Evolutionary conservation across 2,329 filamentous ascomycete species (phyloP).

Genomic region (Cadophora sp.): DNA sequence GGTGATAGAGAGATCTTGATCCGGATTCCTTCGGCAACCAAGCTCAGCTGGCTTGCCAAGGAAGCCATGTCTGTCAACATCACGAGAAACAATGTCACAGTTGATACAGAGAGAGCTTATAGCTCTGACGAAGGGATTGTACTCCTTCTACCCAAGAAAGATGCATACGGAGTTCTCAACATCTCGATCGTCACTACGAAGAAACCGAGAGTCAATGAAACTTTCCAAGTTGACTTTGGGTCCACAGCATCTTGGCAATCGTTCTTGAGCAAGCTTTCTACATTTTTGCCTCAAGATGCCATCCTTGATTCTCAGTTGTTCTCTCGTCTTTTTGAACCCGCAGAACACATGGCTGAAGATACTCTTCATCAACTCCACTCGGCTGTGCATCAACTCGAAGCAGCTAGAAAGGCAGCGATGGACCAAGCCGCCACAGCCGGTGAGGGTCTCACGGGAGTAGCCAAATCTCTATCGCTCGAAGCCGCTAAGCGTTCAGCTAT

Average conservation of each 20-base stretch:
- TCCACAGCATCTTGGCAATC: conserved; percentile 36
- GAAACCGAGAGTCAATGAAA: conserved; percentile 66
- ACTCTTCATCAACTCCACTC: conserved; percentile 32
- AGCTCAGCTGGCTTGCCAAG: conserved; percentile 60
- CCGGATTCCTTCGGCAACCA: conserved; percentile 57
- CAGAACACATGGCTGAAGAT: conserved; percentile 36
- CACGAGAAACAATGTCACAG: conserved; percentile 53
- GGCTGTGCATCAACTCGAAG: conserved; percentile 33
- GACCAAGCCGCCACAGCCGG: conserved; percentile 34
- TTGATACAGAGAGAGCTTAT: conserved; percentile 54
- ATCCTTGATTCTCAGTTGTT: conserved; percentile 30
- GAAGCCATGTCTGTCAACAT: conserved; percentile 63
- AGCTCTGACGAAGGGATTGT: conserved; percentile 44
- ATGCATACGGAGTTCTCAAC: conserved; percentile 64
- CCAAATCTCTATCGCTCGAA: conserved; percentile 38
- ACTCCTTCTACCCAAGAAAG: conserved; percentile 56
- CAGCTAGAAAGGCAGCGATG: conserved; percentile 33
- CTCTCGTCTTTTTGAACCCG: conserved; percentile 30
- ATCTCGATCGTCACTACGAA: conserved; percentile 64
- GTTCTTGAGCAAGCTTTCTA: conserved; percentile 36
- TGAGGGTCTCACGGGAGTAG: conserved; percentile 32
- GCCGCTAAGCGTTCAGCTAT: conserved; percentile 40
- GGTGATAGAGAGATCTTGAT: conserved; percentile 60
- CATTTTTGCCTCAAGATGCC: conserved; percentile 32
- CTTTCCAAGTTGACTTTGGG: conserved; percentile 66